Base-by-base conservation (phyloP, 257 asterid species). In the Eucommia ulmoides region DNA sequence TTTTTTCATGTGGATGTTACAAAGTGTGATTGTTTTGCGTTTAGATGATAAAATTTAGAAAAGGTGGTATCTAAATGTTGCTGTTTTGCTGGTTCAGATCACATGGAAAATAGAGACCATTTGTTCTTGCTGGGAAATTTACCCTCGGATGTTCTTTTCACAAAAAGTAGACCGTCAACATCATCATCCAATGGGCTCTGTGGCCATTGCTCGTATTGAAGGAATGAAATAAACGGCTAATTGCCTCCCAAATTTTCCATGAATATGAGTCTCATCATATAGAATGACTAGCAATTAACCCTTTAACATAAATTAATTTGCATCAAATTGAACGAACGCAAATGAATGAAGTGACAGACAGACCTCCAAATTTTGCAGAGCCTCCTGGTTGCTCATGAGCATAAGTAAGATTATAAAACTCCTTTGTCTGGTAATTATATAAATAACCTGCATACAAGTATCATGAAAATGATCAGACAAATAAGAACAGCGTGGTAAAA, bases 341-440 rank as follows among this genome's bases (percentile, higher is more conserved):
- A 51, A 12, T 38, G 56, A 25, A 50, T 22, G 26, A 17, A 59
- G n/a, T n/a, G 54, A 51, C 54, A 33, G 59, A 52, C 61, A 60
- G 56, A 91, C 98, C 98, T 86, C 98, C 96, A 52, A 91, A 74
- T 59, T 68, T 81, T 24, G 92, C 83, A 60, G 94, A 79, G 65
- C 74, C 83, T 77, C 79, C 93, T 22, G 98, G 98, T 70, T 86
- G 96, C 75, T 85, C 86, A 18, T 77, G 98, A 50, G 96, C 96
- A 63, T 79, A 79, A 42, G 98, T 91, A 59, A 91, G 94, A 76
- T 91, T 86, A 54, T 83, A 83, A 72, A 83, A 80, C 79, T 91
- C 98, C 69, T 79, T 83, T 17, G 98, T 91, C 64, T 91, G 98
- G 65, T 78, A 87, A 77, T 86, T 91, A 70, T 73, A 91, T 41